phyloP scores from a whole-genome alignment of 2,329 filamentous ascomycete species.

The Sporothrix protearum region DNA sequence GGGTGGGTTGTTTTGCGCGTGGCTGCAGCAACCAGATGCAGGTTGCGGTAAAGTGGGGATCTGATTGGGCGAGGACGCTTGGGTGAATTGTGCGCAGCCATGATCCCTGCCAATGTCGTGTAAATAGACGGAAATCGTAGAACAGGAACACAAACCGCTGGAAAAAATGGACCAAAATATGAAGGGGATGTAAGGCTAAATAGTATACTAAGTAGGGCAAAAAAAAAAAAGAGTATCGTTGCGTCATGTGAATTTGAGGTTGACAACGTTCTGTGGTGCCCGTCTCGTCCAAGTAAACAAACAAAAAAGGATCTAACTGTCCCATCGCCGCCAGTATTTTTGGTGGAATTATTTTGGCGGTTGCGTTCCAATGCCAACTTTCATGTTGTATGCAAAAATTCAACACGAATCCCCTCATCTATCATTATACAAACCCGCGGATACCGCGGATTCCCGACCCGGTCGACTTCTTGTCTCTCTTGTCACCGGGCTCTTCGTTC shows the following conservation, averaged over 20 bases:
- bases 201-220: background rate
- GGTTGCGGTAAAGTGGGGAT: constrained; percentile 1
- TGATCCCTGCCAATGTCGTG: constrained; percentile 11
- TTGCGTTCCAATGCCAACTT: background rate
- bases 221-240: background rate
- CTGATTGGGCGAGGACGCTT: constrained; percentile 12
- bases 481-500: constrained; percentile 43
- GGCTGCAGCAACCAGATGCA: constrained; percentile 11
- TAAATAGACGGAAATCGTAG: background rate
- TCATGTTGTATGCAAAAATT: background rate
- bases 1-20: background rate
- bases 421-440: constrained; percentile 36
- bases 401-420: background rate
- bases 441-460: constrained; percentile 38
- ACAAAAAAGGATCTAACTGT: background rate
- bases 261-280: constrained; percentile 5
- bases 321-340: constrained; percentile 5
- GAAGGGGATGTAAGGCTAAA: background rate
- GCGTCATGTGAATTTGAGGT: background rate
- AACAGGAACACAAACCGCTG: background rate
- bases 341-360: background rate
- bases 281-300: constrained; percentile 15
- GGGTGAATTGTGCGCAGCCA: background rate
- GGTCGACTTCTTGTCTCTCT: constrained; percentile 42
- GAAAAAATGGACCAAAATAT: background rate